phyloP scores from a whole-genome alignment of 177 flowering plant genomes.

The Vitis hybrid region DNA sequence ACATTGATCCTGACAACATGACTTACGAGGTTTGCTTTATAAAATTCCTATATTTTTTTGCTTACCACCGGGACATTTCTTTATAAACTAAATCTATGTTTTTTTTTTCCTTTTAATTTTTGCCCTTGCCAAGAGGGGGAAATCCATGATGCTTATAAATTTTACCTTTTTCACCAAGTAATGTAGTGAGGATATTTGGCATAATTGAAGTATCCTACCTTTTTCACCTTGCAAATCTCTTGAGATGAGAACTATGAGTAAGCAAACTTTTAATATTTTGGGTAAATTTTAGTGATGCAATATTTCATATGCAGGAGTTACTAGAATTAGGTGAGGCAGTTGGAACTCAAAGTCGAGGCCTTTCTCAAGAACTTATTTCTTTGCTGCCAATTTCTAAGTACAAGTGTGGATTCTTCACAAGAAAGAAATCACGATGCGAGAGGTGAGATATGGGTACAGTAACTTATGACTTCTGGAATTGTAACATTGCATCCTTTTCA shows the following conservation, averaged over 20 bases:
- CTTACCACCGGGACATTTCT: neutral
- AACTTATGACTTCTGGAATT: neutral
- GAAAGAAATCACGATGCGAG: conserved; percentile 59
- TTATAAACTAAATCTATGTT: neutral
- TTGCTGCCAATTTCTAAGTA: conserved; percentile 74
- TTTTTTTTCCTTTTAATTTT: too few species aligned
- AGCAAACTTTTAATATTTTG: conserved; percentile 4
- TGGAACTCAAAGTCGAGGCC: conserved; percentile 88
- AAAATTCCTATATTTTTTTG: neutral
- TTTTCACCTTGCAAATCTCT: too few species aligned
- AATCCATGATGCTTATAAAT: too few species aligned
- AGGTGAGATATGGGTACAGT: conserved; percentile 38
- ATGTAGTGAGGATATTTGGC: too few species aligned
- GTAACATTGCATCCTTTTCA: neutral
- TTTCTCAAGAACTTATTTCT: conserved; percentile 66
- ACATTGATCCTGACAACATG: conserved; percentile 88
- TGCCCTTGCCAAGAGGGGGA: too few species aligned
- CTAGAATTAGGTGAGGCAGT: conserved; percentile 87
- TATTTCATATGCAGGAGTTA: conserved; percentile 57
- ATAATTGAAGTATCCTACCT: too few species aligned
- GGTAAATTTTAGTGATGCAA: neutral
- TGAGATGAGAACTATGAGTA: neutral
- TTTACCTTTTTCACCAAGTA: too few species aligned
- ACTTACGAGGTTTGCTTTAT: conserved; percentile 75
- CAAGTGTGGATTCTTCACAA: conserved; percentile 68